Percentiles rank a stretch among this genome's conserved stretches.
Conservation (phyloP, 2,329 filamentous ascomycete genomes). For the Xylaria sp. region DNA sequence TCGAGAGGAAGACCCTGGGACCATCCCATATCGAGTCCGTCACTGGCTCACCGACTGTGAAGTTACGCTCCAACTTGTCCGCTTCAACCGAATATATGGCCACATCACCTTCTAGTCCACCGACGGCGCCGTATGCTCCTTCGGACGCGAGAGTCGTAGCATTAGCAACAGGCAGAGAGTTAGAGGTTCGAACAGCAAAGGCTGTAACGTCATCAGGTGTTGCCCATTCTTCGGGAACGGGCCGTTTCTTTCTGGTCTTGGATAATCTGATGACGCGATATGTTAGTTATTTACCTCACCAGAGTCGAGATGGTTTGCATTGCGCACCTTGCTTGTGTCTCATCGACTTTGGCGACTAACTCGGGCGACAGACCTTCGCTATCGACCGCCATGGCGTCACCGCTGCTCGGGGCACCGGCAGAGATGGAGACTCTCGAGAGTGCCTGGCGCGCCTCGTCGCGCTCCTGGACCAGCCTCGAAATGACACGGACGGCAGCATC, state of each 20-base stretch:
- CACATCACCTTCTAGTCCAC: conserved; percentile 78
- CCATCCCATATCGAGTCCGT: conserved; percentile 74
- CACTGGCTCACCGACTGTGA: conserved; percentile 75
- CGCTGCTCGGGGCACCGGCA: conserved; percentile 64
- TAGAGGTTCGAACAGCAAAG: conserved; percentile 59
- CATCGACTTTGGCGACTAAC: conserved; percentile 78
- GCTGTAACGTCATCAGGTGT: conserved; percentile 74
- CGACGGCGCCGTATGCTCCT: conserved; percentile 76
- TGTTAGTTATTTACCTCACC: conserved; percentile 37
- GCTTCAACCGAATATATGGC: conserved; percentile 80
- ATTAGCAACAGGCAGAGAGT: conserved; percentile 59
- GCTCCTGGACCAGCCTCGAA: conserved; percentile 86
- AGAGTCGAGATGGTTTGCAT: too few species aligned
- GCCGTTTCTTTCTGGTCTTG: conserved; percentile 88
- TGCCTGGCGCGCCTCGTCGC: conserved; percentile 91
- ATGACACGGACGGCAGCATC: conserved; percentile 97
- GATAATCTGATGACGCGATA: conserved; percentile 70
- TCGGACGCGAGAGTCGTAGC: conserved; percentile 62
- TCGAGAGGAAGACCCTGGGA: conserved; percentile 76
- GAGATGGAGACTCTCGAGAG: conserved; percentile 85
- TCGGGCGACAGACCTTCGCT: conserved; percentile 78
- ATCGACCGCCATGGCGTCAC: conserved; percentile 95
- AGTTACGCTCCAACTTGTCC: conserved; percentile 72
- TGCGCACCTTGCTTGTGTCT: conserved; percentile 81
- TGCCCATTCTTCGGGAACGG: conserved; percentile 86